Evolutionary conservation across 164 flowering plant genomes (phyloP).

Genomic region (Chimonanthus salicifolius): DNA sequence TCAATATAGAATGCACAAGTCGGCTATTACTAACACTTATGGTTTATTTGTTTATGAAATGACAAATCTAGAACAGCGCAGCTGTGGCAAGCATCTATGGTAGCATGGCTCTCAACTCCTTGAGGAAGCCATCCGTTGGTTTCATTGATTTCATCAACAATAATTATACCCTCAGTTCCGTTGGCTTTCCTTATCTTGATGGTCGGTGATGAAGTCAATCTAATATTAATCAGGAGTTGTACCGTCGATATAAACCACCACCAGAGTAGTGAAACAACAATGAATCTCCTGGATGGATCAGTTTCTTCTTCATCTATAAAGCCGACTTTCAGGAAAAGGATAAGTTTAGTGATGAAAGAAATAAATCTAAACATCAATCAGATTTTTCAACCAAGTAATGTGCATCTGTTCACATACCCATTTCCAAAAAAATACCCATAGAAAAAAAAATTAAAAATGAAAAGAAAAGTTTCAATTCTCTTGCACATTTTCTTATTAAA

Average conservation of each 20-base stretch:
- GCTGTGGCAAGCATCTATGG: conserved; percentile 86
- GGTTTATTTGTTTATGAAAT: conserved; percentile 15
- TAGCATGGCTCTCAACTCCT: conserved; percentile 83
- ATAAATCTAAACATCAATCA: too few relatives aligned
- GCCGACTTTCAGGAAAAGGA: too few relatives aligned
- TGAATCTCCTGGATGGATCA: conserved; percentile 83
- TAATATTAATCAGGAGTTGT: not conserved
- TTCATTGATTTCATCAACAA: conserved; percentile 82
- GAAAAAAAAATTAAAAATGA: too few relatives aligned
- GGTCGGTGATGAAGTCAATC: conserved; percentile 44
- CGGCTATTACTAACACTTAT: too few relatives aligned
- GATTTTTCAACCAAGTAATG: too few relatives aligned
- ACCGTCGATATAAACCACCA: conserved; percentile 72
- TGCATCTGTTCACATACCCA: too few relatives aligned
- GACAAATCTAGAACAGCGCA: conserved; percentile 84
- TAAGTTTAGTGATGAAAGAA: too few relatives aligned
- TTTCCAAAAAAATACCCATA: too few relatives aligned
- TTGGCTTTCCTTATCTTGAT: too few relatives aligned
- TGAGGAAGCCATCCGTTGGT: conserved; percentile 65
- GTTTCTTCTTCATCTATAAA: conserved; percentile 72
- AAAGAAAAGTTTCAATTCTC: too few relatives aligned
- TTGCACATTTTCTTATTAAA: too few relatives aligned
- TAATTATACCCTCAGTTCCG: conserved; percentile 87
- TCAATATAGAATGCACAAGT: too few relatives aligned
- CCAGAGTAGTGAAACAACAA: conserved; percentile 84